Evolutionary conservation across 768 basidiomycete species (phyloP), one percentile per base, ranked within the genome.

Genomic region (Hericium coralloides): DNA sequence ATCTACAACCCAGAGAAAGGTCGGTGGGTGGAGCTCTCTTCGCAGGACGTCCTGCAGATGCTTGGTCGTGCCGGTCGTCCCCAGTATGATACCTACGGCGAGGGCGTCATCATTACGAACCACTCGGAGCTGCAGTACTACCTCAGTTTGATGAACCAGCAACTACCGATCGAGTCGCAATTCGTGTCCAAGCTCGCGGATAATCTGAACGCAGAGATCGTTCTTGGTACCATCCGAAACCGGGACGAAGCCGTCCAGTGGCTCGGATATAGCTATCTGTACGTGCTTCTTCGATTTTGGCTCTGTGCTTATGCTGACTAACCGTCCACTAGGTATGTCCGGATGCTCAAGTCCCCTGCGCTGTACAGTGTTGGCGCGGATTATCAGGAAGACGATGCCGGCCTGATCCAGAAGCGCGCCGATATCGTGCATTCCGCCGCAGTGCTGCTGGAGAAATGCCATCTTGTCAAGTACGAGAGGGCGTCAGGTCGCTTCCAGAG

Each of bases 1-100:
- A 95, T 98, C 59, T 99, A 98, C 73, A 98, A 97, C 70, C 97
- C 97, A 0, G 95, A 97, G 72, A 97, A 98, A 72, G 97, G 97
- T 18, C 84, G 90, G 4, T 99, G 97, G 97, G 88, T 90, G 4
- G 97, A 98, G 69, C 73, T 98, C 6, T 95, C 92, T 1, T 84
- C 87, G 0, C 97, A 98, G 70, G 97, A 98, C 67, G 94, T 98
- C 0, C 75, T 99, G 4, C 97, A 99, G 72, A 98, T 99, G 97
- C 84, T 98, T 2, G 97, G 97, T 50, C 87, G 95, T 64, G 97
- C 97, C 2, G 97, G 97, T 66, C 84, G 95, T 53, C 97, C 95
- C 14, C 95, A 98, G 69, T 98, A 87, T 72, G 95, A 99, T 69
- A 97, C 94, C 0, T 95, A 82, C 63, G 95, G 97, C 22, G 95